Evolutionary conservation across 2,329 filamentous ascomycete genomes (phyloP).

Genomic region (Colletotrichum lini): DNA sequence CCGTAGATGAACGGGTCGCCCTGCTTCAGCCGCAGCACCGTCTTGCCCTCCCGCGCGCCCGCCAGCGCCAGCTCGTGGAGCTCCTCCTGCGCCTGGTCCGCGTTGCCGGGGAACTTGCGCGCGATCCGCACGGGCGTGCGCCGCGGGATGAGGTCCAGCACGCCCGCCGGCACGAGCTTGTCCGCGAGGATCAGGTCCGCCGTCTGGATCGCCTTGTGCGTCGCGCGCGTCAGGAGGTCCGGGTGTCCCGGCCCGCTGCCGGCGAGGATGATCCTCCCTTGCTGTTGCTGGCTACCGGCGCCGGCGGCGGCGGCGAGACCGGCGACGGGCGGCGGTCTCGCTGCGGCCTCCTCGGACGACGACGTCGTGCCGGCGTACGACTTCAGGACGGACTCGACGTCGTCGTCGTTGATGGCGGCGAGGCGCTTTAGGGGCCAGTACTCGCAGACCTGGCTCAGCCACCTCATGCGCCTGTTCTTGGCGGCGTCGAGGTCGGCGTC

Average conservation of each 20-base stretch:
- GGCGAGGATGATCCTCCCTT: constrained; percentile 86
- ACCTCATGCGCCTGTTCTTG: constrained; percentile 87
- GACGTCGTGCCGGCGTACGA: constrained; percentile 68
- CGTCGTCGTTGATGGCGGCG: constrained; percentile 82
- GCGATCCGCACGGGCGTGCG: constrained; percentile 92
- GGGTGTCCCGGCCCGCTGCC: constrained; percentile 95
- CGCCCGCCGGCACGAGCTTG: constrained; percentile 86
- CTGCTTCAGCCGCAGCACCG: constrained; percentile 92
- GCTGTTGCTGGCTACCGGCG: constrained; percentile 43
- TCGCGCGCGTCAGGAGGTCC: constrained; percentile 88
- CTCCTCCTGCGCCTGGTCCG: constrained; percentile 92
- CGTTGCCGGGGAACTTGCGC: constrained; percentile 97
- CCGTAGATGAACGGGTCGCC: constrained; percentile 98
- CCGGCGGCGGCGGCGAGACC: not conserved
- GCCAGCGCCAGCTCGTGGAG: constrained; percentile 83
- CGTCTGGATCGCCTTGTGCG: constrained; percentile 80
- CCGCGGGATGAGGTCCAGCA: constrained; percentile 91
- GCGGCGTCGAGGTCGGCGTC: constrained; percentile 81
- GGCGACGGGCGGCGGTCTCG: not conserved
- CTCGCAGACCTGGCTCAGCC: constrained; percentile 96
- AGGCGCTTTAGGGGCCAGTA: constrained; percentile 95
- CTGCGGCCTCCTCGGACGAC: not conserved
- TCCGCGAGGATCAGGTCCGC: constrained; percentile 88
- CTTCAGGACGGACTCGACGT: constrained; percentile 82
- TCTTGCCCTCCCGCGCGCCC: constrained; percentile 76